Evolutionary conservation across 805 yeast species (phyloP), one percentile per base, ranked within the genome.

Genomic region (Barnettozyma vustinii): DNA sequence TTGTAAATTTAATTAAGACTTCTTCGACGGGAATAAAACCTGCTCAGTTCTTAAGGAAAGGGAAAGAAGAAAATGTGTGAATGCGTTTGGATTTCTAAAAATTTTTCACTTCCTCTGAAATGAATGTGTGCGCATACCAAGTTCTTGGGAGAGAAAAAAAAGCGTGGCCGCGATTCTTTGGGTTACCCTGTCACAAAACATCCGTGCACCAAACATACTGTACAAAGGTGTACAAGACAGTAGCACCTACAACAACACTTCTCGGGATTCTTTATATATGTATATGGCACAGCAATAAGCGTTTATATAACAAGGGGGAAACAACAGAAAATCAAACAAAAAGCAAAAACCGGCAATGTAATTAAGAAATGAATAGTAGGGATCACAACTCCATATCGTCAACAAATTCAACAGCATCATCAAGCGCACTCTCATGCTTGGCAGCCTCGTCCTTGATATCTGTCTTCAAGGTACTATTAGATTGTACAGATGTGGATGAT

Each of bases 11-110:
- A 54, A 54, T 62, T 65, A 40, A 66, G 88, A 82, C 88, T 82
- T 82, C 88, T 81, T 82, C 87, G 87, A 73, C 84, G 80, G 81
- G 43, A 60, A 55, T 56, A 53, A 44, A 52, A 49, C 58, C 80
- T 77, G 82, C 84, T 79, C 84, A 79, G 84, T 79, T 69, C 73
- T 63, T 50, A 50, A 44, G 44, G 25, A 42, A 39, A 37, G 16
- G 35, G 16, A 37, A 25, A 19, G 20, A 26, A 40, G 44, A 40
- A 40, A 15, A 10, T 26, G 23, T 12, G 47, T 25, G 18, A n/a
- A 15, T 10, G 30, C 16, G 15, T 18, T 18, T 33, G 12, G 39
- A 30, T 39, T 40, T 35, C 20, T 23, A 20, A 37, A 44, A 44
- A n/a, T 43, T 46, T 51, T 44, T 37, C 45, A 30, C 46, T 35